Evolutionary conservation across 495 filamentous ascomycete species (phyloP), one percentile per base, ranked within the genome.

Genomic region (Hypoxylon trugodes): DNA sequence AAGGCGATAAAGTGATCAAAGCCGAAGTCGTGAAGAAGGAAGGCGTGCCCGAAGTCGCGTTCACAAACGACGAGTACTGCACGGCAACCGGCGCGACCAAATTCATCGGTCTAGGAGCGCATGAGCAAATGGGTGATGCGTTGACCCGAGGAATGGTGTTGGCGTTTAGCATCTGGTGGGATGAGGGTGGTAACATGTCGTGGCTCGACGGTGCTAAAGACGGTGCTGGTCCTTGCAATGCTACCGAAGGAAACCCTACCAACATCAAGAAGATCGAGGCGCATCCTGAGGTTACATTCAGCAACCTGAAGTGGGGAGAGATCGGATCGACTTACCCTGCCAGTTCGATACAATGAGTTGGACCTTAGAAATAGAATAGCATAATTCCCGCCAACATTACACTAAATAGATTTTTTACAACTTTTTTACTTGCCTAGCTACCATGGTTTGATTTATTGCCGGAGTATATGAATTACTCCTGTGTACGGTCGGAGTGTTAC

Each of bases 161-260:
- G n/a, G 77, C 81, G 1, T 81, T 90, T 63, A 82, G 79, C 59
- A 80, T 90, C 52, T 90, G 87, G 87, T 85, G 83, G 73, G 85
- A 86, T 49, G 69, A 73, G 12, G 74, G 77, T n/a, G 72, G 74
- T 1, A 82, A 79, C 69, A 89, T 89, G 87, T 77, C 78, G 36
- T 90, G 87, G 86, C 71, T 90, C 9, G 87, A 90, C 65, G 74
- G 77, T 36, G 76, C 74, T 5, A 73, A 56, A 59, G 72, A 77
- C 8, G 73, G 63, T 33, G 75, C 82, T 15, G 87, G 87, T 2
- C 86, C 87, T 22, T 90, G 88, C 68, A 85, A 80, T 57, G 80
- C 74, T 1, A 79, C 80, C 13, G 75, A 81, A 33, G 79, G 79
- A 28, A 76, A 78, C 43, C 85, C 85, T 2, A 57, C 61, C 1